phyloP scores from a whole-genome alignment of 2,329 filamentous ascomycete species.

The Macrophomina pseudophaseolina region DNA sequence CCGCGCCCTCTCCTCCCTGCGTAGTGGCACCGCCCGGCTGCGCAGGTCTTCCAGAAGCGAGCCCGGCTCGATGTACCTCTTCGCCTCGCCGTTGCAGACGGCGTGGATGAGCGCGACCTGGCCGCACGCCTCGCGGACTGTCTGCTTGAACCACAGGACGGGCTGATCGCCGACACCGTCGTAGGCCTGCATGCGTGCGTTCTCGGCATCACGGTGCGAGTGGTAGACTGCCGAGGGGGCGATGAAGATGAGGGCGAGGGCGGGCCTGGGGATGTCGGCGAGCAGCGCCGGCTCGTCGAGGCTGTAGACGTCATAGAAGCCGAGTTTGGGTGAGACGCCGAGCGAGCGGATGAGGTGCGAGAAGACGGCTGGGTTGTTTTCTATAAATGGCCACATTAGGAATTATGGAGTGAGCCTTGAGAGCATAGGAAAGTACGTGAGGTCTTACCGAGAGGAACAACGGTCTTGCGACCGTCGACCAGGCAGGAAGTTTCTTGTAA shows the following conservation, averaged over 20 bases:
- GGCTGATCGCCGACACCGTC: slow-evolving; percentile 72
- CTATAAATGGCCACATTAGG: slow-evolving; percentile 39
- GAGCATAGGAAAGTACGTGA: background rate
- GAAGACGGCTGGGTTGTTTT: slow-evolving; percentile 88
- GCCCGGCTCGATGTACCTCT: slow-evolving; percentile 59
- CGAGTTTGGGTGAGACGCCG: slow-evolving; percentile 76
- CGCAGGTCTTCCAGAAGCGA: slow-evolving; percentile 54
- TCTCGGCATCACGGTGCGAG: slow-evolving; percentile 74
- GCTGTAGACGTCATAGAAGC: slow-evolving; percentile 90
- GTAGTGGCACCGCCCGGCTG: slow-evolving; percentile 51
- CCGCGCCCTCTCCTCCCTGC: slow-evolving; percentile 53
- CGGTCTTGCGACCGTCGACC: background rate
- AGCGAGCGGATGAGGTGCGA: slow-evolving; percentile 80
- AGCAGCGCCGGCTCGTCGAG: slow-evolving; percentile 85
- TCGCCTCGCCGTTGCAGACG: slow-evolving; percentile 75
- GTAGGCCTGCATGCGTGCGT: slow-evolving; percentile 68
- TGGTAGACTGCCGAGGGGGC: slow-evolving; percentile 89
- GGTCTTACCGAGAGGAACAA: background rate
- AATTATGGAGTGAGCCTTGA: background rate
- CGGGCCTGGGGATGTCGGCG: slow-evolving; percentile 84
- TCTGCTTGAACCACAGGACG: slow-evolving; percentile 93
- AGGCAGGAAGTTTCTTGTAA: background rate
- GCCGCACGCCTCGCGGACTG: slow-evolving; percentile 91
- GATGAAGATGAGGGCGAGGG: slow-evolving; percentile 86
- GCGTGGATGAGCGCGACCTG: slow-evolving; percentile 87